phyloP scores from a whole-genome alignment of 345 rosid genomes.

The Mercurialis annua region DNA sequence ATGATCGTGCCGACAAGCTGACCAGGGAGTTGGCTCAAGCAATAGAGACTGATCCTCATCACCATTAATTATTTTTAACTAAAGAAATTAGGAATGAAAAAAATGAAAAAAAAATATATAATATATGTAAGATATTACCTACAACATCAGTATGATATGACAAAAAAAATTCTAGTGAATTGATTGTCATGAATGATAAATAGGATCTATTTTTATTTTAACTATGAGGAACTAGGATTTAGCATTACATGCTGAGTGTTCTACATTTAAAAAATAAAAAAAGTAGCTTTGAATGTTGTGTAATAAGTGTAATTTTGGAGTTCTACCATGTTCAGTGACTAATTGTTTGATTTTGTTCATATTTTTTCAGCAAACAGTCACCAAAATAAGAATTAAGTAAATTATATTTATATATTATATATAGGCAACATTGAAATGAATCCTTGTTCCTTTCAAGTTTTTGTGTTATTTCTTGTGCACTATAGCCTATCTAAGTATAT shows the following conservation, averaged over 20 bases:
- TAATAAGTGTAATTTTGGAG: slow-evolving; percentile 6
- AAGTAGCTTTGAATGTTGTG: background rate
- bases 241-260: background rate
- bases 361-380: background rate
- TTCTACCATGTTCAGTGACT: background rate
- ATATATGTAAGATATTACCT: background rate
- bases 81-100: background rate
- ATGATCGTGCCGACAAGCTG: slow-evolving; percentile 72
- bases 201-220: background rate
- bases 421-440: background rate
- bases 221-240: slow-evolving; percentile 4
- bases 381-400: background rate
- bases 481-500: too few relatives aligned
- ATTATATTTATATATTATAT: too few relatives aligned
- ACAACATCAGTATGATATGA: too few relatives aligned
- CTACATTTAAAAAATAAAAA: background rate
- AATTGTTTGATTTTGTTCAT: background rate
- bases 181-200: background rate
- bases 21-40: slow-evolving; percentile 77
- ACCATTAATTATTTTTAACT: slow-evolving; percentile 18
- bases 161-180: background rate
- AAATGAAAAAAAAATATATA: too few relatives aligned
- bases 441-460: background rate
- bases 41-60: slow-evolving; percentile 59
- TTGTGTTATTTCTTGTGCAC: background rate